Percentiles rank a stretch among this genome's conserved stretches.
Conservation (phyloP, 164 flowering plant genomes). For the Magnolia kwangsiensis region DNA sequence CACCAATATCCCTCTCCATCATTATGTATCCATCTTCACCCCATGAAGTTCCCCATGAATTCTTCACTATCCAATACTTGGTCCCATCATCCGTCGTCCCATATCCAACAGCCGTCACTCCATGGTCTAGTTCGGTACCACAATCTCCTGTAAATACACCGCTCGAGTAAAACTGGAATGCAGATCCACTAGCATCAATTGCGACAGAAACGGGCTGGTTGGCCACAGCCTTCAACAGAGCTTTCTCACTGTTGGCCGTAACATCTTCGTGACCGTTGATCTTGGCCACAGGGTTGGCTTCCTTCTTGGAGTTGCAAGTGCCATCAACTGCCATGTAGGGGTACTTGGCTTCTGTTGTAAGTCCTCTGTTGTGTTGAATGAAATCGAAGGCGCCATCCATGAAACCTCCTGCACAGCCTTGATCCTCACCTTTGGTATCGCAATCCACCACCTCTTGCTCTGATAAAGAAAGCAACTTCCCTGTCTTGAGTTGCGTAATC, state of each 20-base stretch:
- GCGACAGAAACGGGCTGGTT: slow-evolving; percentile 28
- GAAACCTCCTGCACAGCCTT: slow-evolving; percentile 6
- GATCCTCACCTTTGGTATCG: slow-evolving; percentile 3
- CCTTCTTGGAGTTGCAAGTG: background rate
- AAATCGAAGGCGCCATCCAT: slow-evolving; percentile 8
- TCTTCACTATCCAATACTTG: slow-evolving; percentile 33
- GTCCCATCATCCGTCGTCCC: slow-evolving; percentile 22
- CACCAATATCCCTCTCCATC: slow-evolving; percentile 18
- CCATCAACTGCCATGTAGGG: slow-evolving; percentile 7
- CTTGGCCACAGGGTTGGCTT: background rate
- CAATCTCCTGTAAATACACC: slow-evolving; percentile 28
- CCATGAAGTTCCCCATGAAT: slow-evolving; percentile 17
- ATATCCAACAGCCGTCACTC: slow-evolving; percentile 28
- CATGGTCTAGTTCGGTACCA: slow-evolving; percentile 24
- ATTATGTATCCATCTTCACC: slow-evolving; percentile 16
- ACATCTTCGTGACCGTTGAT: slow-evolving; percentile 7
- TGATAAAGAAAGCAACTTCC: background rate
- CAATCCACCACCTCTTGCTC: slow-evolving; percentile 10
- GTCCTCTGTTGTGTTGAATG: slow-evolving; percentile 2
- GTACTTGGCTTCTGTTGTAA: slow-evolving; percentile 4
- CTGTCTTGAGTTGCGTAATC: slow-evolving; percentile 1
- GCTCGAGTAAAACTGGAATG: slow-evolving; percentile 6
- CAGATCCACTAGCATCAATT: slow-evolving; percentile 10
- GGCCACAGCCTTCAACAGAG: slow-evolving; percentile 18
- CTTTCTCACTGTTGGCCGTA: slow-evolving; percentile 1